phyloP scores from a whole-genome alignment of 2,329 filamentous ascomycete genomes.

The Beauveria asiatica region DNA sequence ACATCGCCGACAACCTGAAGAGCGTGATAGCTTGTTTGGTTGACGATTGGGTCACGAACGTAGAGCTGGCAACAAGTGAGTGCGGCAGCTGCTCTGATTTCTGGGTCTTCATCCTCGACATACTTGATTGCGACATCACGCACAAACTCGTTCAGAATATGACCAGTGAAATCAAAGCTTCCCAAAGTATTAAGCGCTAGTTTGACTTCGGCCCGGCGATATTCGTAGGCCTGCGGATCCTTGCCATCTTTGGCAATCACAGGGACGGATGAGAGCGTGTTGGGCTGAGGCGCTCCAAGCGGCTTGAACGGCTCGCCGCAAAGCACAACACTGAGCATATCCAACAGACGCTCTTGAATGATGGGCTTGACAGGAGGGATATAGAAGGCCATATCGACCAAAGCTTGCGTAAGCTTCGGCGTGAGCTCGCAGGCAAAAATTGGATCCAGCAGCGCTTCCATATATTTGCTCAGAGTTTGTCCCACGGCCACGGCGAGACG shows the following conservation, averaged over 20 bases:
- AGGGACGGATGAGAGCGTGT: conserved; percentile 71
- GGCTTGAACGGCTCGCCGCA: conserved; percentile 89
- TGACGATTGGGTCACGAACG: conserved; percentile 92
- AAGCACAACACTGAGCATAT: conserved; percentile 90
- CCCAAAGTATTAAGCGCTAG: conserved; percentile 89
- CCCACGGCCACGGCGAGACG: conserved; percentile 91
- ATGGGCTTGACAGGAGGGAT: conserved; percentile 88
- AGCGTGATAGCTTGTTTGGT: conserved; percentile 94
- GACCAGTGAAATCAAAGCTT: conserved; percentile 92
- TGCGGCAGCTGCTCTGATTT: conserved; percentile 88
- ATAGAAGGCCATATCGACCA: conserved; percentile 98
- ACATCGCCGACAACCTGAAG: conserved; percentile 97
- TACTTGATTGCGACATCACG: conserved; percentile 97
- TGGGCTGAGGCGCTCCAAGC: conserved; percentile 76
- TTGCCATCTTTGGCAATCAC: conserved; percentile 82
- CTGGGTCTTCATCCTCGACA: conserved; percentile 89
- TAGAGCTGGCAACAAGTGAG: conserved; percentile 97
- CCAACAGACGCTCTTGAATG: conserved; percentile 87
- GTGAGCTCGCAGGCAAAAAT: conserved; percentile 96
- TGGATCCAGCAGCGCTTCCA: conserved; percentile 88
- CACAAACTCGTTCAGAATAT: conserved; percentile 96
- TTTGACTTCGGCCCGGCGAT: conserved; percentile 78
- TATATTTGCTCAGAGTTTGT: conserved; percentile 95
- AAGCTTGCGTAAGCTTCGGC: conserved; percentile 84
- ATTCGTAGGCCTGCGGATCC: conserved; percentile 72